Evolutionary conservation across 164 flowering plant genomes (phyloP), one percentile per base, ranked within the genome.

Genomic region (Cinnamomum chago): DNA sequence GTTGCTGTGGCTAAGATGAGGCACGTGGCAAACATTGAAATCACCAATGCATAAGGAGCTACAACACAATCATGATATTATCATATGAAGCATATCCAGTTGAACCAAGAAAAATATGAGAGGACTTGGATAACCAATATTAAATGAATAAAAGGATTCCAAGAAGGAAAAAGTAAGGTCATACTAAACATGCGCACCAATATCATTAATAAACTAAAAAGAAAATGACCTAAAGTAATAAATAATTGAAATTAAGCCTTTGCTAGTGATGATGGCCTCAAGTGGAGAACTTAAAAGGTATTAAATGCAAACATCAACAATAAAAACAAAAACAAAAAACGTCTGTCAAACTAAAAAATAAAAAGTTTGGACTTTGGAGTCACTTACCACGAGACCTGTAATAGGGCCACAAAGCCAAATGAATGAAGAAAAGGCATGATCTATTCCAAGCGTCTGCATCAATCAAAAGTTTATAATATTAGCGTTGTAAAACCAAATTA

Each of bases 321-420:
- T 62, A 62, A 3, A 70, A 30, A 12, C 7, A 4, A 51, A 11
- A 23, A 50, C 7, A 4, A 51, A 11, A 23, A 50, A 28, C 1
- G 15, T 47, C 5, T 20, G 9, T 18, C 14, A 55, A 20, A 64
- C 70, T 76, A 65, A 14, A 47, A 69, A 72, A 76, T 62, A 28
- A 30, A 76, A 13, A 62, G 33, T 47, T 35, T 50, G 47, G 10
- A 35, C 10, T 35, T 55, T 55, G 20, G 55, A 51, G 76, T 75
- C 69, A 82, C 99, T 50, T 92, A 96, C 99, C 98, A 94, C 95
- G 76, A 96, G 97, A 72, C 99, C 99, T 68, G 99, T 94, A 75
- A 96, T 91, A 50, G 99, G 99, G 75, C 98, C 99, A 80, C 99
- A 94, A 47, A 96, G 97, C 98, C 97, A 92, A 79, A 94, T 94